These are phyloP conservation scores for Cercospora sesami DNA, from an alignment of 2,329 filamentous ascomycete species.

Conservation along the genomic window DNA sequence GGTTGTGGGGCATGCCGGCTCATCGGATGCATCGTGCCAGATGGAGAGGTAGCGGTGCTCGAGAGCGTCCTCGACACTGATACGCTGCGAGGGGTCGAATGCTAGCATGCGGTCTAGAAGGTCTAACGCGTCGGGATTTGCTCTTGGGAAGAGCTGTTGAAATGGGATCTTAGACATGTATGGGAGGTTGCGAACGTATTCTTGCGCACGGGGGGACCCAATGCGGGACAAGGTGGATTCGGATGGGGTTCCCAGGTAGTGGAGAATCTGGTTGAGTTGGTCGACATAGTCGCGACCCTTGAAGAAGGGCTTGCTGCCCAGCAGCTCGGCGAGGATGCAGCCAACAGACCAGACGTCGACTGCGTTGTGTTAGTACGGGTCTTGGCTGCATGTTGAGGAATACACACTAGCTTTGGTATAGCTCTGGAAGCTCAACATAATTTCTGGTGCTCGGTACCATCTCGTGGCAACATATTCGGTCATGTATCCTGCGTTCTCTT, in stretches of 20 bases:
- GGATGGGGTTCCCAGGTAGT: slow-evolving; percentile 94
- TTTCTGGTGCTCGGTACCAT: slow-evolving; percentile 98
- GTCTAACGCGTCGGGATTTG: slow-evolving; percentile 93
- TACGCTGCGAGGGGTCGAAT: slow-evolving; percentile 90
- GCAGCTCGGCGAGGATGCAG: slow-evolving; percentile 92
- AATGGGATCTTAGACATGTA: slow-evolving; percentile 73
- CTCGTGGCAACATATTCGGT: slow-evolving; percentile 98
- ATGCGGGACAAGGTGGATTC: slow-evolving; percentile 93
- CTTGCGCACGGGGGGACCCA: slow-evolving; percentile 90
- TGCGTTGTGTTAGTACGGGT: slow-evolving; percentile 43
- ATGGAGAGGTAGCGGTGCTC: slow-evolving; percentile 96
- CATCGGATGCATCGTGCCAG: slow-evolving; percentile 97
- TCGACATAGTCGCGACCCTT: slow-evolving; percentile 99
- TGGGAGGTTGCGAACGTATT: slow-evolving; percentile 84
- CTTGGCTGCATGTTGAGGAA: not conserved
- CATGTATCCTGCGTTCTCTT: slow-evolving; percentile 99
- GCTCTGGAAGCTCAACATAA: slow-evolving; percentile 99
- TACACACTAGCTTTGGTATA: slow-evolving; percentile 99
- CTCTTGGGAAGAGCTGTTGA: slow-evolving; percentile 82
- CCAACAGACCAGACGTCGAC: slow-evolving; percentile 99
- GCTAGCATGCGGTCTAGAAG: slow-evolving; percentile 96
- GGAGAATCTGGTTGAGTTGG: slow-evolving; percentile 97
- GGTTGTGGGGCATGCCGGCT: slow-evolving; percentile 86
- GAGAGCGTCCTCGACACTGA: slow-evolving; percentile 90
- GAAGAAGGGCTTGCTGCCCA: slow-evolving; percentile 96